Evolutionary conservation across 2,329 filamentous ascomycete species (phyloP).

Genomic region (Fusarium xylarioides): DNA sequence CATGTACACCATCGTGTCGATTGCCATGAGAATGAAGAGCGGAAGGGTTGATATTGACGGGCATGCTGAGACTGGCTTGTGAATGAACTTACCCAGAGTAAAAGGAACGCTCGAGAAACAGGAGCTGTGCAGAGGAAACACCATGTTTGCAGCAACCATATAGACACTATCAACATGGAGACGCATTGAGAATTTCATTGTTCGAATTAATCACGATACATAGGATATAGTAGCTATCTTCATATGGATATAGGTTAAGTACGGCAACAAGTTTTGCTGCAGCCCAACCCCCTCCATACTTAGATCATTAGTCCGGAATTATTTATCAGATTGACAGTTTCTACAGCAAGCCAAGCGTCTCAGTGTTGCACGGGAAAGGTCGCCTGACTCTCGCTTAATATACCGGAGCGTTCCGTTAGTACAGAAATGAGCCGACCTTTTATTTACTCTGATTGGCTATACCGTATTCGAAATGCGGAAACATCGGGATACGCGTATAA

Average conservation of each 20-base stretch:
- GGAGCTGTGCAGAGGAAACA: rapidly evolving
- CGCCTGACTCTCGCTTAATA: background rate
- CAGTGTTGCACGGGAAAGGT: rapidly evolving
- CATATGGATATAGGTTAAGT: rapidly evolving
- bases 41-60: rapidly evolving
- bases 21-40: background rate
- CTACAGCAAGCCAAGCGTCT: rapidly evolving
- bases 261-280: too few relatives aligned
- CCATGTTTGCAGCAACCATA: too few relatives aligned
- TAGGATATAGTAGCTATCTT: background rate
- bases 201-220: background rate
- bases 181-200: background rate
- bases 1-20: background rate
- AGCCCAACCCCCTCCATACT: rapidly evolving
- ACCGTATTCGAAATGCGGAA: background rate
- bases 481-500: background rate
- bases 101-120: rapidly evolving
- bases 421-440: background rate
- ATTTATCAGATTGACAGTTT: rapidly evolving
- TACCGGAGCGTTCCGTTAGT: background rate
- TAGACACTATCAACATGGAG: rapidly evolving
- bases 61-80: rapidly evolving
- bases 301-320: rapidly evolving
- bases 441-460: background rate
- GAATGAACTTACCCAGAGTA: rapidly evolving